Percentiles rank a stretch among this genome's conserved stretches.
Evolutionary conservation across 306 rosid species (phyloP).

Genomic region (Cucurbita ficifolia): DNA sequence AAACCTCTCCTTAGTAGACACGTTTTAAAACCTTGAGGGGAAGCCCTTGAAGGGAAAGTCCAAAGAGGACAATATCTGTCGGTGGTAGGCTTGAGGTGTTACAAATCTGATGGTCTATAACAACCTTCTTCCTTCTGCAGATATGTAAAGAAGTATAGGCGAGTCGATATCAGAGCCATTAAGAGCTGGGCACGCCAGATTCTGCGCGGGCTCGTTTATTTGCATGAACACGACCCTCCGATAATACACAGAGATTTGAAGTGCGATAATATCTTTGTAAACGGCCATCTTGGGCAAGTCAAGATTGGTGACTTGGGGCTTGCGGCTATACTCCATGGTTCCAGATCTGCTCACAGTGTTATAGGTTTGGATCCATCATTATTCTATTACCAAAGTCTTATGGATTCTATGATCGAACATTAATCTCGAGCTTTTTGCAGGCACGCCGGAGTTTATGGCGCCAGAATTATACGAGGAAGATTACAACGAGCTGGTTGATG

Average conservation of each 20-base stretch:
- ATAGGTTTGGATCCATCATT: slow-evolving; percentile 36
- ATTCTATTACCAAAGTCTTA: neutral
- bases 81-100: no score
- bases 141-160: slow-evolving; percentile 54
- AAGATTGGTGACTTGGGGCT: slow-evolving; percentile 86
- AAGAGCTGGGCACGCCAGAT: slow-evolving; percentile 77
- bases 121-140: slow-evolving; percentile 23
- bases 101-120: neutral
- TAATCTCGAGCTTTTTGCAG: slow-evolving; percentile 15
- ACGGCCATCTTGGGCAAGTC: slow-evolving; percentile 92
- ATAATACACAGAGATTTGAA: slow-evolving; percentile 84
- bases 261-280: slow-evolving; percentile 77
- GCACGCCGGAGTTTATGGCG: slow-evolving; percentile 97
- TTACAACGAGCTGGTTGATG: slow-evolving; percentile 86
- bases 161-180: slow-evolving; percentile 43
- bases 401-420: neutral
- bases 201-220: slow-evolving; percentile 57
- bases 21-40: no score
- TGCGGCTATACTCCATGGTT: slow-evolving; percentile 63
- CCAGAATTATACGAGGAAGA: slow-evolving; percentile 84
- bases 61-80: no score
- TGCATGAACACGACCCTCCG: slow-evolving; percentile 73
- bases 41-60: no score
- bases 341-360: slow-evolving; percentile 71
- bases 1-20: no score